Conservation (phyloP, 2,329 filamentous ascomycete genomes). For the Torrubiella hemipterigena region DNA sequence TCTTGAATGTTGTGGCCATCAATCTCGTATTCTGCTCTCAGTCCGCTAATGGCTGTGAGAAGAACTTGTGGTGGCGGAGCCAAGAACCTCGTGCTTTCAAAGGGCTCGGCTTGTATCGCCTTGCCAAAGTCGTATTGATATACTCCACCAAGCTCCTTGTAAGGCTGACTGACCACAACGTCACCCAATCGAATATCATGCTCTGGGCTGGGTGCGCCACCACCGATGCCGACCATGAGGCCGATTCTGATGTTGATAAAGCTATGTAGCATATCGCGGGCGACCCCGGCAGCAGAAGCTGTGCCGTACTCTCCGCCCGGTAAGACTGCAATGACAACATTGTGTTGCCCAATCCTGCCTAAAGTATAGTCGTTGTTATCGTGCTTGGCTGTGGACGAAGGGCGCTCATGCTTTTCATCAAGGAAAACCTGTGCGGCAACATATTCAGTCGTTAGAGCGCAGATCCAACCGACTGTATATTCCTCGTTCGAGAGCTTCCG, state of each 20-base stretch:
- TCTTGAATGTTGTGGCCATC: slow-evolving; percentile 9
- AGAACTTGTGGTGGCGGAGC: slow-evolving; percentile 3
- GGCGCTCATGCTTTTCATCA: slow-evolving; percentile 23
- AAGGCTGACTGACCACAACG: slow-evolving; percentile 4
- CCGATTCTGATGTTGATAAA: slow-evolving; percentile 14
- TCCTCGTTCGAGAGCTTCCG: slow-evolving; percentile 4
- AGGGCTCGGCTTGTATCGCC: slow-evolving; percentile 1
- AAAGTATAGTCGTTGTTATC: slow-evolving; percentile 15
- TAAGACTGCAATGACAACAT: slow-evolving; percentile 15
- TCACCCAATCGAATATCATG: slow-evolving; percentile 8
- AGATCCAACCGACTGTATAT: slow-evolving; percentile 16
- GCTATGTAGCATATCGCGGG: slow-evolving; percentile 15
- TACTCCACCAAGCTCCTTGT: slow-evolving; percentile 1
- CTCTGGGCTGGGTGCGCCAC: slow-evolving; percentile 4
- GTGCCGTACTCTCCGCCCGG: slow-evolving; percentile 17
- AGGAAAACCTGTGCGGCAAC: slow-evolving; percentile 11
- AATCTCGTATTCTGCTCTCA: slow-evolving; percentile 5
- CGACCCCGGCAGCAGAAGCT: slow-evolving; percentile 15
- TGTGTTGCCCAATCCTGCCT: slow-evolving; percentile 14
- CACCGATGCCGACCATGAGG: slow-evolving; percentile 8
- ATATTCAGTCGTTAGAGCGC: slow-evolving; percentile 10
- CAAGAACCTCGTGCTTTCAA: slow-evolving; percentile 1
- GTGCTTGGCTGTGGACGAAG: slow-evolving; percentile 19
- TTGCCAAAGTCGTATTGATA: slow-evolving; percentile 7
- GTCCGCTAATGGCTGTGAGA: slow-evolving; percentile 5